phyloP scores from a whole-genome alignment of 345 rosid genomes.

The Salix brachista region DNA sequence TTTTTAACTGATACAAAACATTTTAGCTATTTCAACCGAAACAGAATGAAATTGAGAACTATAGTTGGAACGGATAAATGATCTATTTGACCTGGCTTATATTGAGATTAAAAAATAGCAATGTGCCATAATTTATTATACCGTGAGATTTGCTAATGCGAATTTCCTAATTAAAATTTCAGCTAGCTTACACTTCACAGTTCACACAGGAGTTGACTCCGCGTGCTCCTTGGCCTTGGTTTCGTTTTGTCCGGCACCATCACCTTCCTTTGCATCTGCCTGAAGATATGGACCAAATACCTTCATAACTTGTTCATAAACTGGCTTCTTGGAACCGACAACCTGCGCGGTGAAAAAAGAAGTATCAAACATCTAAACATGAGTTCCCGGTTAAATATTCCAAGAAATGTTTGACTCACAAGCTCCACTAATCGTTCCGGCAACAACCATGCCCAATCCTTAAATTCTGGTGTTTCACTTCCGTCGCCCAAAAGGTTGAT shows the following conservation, averaged over 20 bases:
- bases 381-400: no score
- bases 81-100: neutral
- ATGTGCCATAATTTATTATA: neutral
- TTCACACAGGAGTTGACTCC: slow-evolving; percentile 1
- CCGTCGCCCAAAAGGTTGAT: slow-evolving; percentile 74
- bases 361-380: neutral
- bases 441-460: slow-evolving; percentile 67
- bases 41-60: no score
- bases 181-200: no score
- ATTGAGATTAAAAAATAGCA: neutral
- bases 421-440: slow-evolving; percentile 55
- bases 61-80: neutral
- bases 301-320: slow-evolving; percentile 59
- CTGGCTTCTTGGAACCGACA: slow-evolving; percentile 66
- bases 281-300: slow-evolving; percentile 50
- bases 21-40: fast-evolving
- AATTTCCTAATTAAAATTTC: neutral
- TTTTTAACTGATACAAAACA: no score
- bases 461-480: slow-evolving; percentile 63
- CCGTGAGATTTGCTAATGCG: neutral
- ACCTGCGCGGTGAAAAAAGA: slow-evolving; percentile 31
- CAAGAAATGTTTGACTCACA: slow-evolving; percentile 29
- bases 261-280: slow-evolving; percentile 27
- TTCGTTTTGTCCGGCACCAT: slow-evolving; percentile 6
- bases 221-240: neutral